Percentiles rank a stretch among this genome's conserved stretches.
Conservation (phyloP, 345 rosid genomes). For the Noccaea bulbosa region DNA sequence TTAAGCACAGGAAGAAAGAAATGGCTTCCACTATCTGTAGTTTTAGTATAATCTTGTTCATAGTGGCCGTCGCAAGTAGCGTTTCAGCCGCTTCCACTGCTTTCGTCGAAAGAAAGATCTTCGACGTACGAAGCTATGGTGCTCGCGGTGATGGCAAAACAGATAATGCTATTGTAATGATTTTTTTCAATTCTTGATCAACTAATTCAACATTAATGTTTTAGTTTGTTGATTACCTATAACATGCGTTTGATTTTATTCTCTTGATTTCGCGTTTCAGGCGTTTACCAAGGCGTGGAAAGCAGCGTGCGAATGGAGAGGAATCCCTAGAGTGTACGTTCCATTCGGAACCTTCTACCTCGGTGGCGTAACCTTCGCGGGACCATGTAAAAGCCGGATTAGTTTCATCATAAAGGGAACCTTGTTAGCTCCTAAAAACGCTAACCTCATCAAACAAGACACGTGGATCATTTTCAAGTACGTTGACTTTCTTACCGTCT, state of each 20-base stretch:
- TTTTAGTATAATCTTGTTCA: constrained; percentile 12
- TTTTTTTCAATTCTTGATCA: not conserved
- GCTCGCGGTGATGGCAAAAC: constrained; percentile 46
- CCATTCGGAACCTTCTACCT: constrained; percentile 39
- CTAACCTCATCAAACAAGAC: constrained; percentile 35
- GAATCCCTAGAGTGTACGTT: constrained; percentile 33
- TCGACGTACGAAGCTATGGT: constrained; percentile 43
- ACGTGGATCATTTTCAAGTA: constrained; percentile 39
- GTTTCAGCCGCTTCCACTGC: constrained; percentile 8
- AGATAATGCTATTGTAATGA: constrained; percentile 39
- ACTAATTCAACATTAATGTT: not conserved
- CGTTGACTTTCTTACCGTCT: constrained; percentile 35
- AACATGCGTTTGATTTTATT: not conserved
- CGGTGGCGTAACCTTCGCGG: constrained; percentile 33
- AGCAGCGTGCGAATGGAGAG: constrained; percentile 39
- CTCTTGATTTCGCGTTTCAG: constrained; percentile 13
- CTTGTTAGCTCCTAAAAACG: constrained; percentile 41
- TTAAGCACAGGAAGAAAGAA: constrained; percentile 7
- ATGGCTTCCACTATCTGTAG: constrained; percentile 13
- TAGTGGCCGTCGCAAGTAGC: constrained; percentile 4
- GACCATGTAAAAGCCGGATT: constrained; percentile 36
- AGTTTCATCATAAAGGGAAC: constrained; percentile 43
- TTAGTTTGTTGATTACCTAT: not conserved
- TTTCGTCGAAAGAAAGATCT: not conserved
- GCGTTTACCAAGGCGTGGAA: constrained; percentile 45